These are phyloP conservation scores for Termitomyces sp. DNA, from an alignment of 768 basidiomycete genomes.

Conservation along the genomic window DNA sequence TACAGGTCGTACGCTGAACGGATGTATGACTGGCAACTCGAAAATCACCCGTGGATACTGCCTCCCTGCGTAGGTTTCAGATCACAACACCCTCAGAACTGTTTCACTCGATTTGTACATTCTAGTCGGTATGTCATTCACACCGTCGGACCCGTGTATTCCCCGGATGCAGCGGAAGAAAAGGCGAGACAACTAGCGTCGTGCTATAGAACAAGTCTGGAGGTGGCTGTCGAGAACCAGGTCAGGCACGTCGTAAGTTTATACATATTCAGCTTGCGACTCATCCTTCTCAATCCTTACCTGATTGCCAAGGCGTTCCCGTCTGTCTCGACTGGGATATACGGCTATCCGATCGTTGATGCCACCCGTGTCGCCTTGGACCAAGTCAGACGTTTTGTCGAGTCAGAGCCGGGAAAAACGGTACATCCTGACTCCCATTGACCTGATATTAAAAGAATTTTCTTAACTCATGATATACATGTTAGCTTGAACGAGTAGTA, in stretches of 20 bases:
- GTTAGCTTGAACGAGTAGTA: constrained; percentile 65
- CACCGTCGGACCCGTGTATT: constrained; percentile 77
- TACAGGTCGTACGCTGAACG: constrained; percentile 59
- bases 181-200: constrained; percentile 58
- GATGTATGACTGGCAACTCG: constrained; percentile 68
- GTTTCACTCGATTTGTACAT: constrained; percentile 1
- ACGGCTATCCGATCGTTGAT: constrained; percentile 71
- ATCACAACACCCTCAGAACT: background rate
- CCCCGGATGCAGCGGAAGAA: constrained; percentile 31
- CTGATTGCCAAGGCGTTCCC: constrained; percentile 61
- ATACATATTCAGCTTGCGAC: background rate
- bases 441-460: background rate
- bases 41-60: constrained; percentile 79
- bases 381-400: constrained; percentile 53
- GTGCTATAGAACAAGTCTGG: constrained; percentile 65
- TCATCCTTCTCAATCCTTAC: background rate
- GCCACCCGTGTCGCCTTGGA: constrained; percentile 71
- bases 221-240: constrained; percentile 56
- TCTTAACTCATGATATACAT: background rate
- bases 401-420: constrained; percentile 46
- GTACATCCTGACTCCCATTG: constrained; percentile 23
- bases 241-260: constrained; percentile 62
- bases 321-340: constrained; percentile 76
- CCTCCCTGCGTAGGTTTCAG: constrained; percentile 63
- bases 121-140: constrained; percentile 67